Evolutionary conservation across 805 yeast genomes (phyloP), one percentile per base, ranked within the genome.

Genomic region (Teunomyces kruisii): DNA sequence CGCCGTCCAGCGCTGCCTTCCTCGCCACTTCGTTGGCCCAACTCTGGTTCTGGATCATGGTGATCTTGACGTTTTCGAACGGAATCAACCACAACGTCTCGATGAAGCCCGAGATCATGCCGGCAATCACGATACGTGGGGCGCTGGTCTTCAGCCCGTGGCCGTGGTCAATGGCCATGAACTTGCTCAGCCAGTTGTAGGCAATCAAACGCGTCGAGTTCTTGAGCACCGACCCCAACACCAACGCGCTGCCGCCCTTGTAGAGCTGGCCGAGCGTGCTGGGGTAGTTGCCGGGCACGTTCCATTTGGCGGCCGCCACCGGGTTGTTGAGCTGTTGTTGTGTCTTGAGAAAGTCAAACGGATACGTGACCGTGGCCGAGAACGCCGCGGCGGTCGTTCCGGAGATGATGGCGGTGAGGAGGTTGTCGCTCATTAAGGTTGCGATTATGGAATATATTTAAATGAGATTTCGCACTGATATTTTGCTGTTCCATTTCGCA

Each of bases 31-130:
- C 73, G 43, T 67, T 67, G 19, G 37, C 42, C 32, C 65, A 53
- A 3, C 61, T 50, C 40, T 83, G 72, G 58, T 85, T 83, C 56
- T 88, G 95, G 49, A 89, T 83, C 87, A 87, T 79, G 7, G 85
- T 75, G 2, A 86, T 83, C 59, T 89, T 89, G 52, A 89, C 74
- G 57, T 84, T 87, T 58, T 92, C 99, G 61, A 92, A 91, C 0
- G 98, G 99, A 14, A 94, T 86, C 16, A 92, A 80, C 75, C 86
- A 79, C 28, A 90, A 51, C 2, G 95, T 83, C 62, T 94, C 98
- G 36, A 84, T 68, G 46, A 86, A 74, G 2, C 96, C 98, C 4
- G 96, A 86, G 70, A 88, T 78, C 1, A 76, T 74, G 8, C 96
- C 96, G 3, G 97, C 96, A 47, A 86, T 81, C 6, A 88, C 86